These are phyloP conservation scores for Candida krabiensis DNA, from an alignment of 805 yeast species.

Conservation along the genomic window DNA sequence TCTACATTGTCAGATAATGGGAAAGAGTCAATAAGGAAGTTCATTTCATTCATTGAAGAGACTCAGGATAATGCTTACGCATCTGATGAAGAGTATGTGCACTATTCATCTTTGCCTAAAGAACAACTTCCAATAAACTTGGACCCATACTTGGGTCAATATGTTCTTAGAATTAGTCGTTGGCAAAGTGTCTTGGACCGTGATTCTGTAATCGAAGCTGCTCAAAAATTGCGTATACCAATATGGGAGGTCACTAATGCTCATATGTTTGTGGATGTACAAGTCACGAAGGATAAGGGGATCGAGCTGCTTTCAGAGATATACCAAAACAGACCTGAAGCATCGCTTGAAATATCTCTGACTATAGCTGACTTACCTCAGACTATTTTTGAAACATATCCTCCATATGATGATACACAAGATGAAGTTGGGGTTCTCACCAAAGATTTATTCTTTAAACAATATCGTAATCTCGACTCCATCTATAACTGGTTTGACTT, in stretches of 20 bases:
- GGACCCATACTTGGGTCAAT: conserved; percentile 39
- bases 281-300: conserved; percentile 25
- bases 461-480: conserved; percentile 65
- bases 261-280: conserved; percentile 49
- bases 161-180: conserved; percentile 43
- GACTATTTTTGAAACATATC: conserved; percentile 55
- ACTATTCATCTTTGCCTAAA: conserved; percentile 31
- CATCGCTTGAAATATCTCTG: conserved; percentile 34
- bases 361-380: conserved; percentile 60
- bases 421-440: conserved; percentile 7
- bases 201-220: conserved; percentile 21
- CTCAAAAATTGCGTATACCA: conserved; percentile 25
- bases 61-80: conserved; percentile 6
- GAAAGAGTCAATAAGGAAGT: neutral
- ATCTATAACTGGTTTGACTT: conserved; percentile 73
- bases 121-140: conserved; percentile 41
- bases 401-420: conserved; percentile 22
- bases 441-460: conserved; percentile 63
- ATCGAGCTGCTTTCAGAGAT: conserved; percentile 19
- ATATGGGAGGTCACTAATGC: conserved; percentile 51
- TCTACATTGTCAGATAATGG: no score
- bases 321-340: conserved; percentile 4
- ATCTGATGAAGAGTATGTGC: conserved; percentile 19
- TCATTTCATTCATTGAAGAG: neutral
- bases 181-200: conserved; percentile 27